Evolutionary conservation across 129 eudicot species (phyloP), one percentile per base, ranked within the genome.

Genomic region (Lonicera japonica): DNA sequence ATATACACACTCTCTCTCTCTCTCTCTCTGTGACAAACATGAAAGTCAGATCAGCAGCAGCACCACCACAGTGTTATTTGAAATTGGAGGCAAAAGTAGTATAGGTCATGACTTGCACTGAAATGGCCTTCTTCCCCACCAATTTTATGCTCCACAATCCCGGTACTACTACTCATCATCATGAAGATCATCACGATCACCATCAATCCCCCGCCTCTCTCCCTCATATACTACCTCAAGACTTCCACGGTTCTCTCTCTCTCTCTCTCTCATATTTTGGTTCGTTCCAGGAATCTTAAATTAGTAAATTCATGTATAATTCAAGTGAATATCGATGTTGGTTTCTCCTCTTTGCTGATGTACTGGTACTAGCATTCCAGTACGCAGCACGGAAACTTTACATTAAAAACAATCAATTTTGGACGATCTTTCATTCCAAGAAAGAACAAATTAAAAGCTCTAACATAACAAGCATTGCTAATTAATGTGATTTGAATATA

Each of bases 71-170:
- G 4, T 29, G 36, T 29, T 29, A 29, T 6, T 16, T 73, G 48
- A 54, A 55, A 54, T 46, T 56, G 78, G 58, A 64, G 68, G 69
- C 29, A 47, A 48, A 61, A 34, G 54, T 56, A 29, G 36, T 56
- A n/a, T 65, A 67, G 82, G 75, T 72, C 65, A 85, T 81, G 84
- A 77, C 77, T 75, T 77, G 71, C 77, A 75, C 64, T 68, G 70
- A 75, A 72, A 92, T 92, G 96, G 91, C 84, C 56, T 92, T 92
- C 77, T 84, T 82, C 75, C 82, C 89, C 56, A 54, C 87, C 67
- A 92, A 85, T 70, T 92, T 84, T 75, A 84, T 85, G 89, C 77
- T 87, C 46, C 95, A 85, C 76, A 68, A 90, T 58, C 75, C 90
- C 6, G 6, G 4, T 29, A 29, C 2, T 29, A 29, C 36, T 29